A percentile compares a stretch with the other conserved stretches of the same genome.
Conservation (phyloP, 805 yeast species). For the Teunomyces tritomae region DNA sequence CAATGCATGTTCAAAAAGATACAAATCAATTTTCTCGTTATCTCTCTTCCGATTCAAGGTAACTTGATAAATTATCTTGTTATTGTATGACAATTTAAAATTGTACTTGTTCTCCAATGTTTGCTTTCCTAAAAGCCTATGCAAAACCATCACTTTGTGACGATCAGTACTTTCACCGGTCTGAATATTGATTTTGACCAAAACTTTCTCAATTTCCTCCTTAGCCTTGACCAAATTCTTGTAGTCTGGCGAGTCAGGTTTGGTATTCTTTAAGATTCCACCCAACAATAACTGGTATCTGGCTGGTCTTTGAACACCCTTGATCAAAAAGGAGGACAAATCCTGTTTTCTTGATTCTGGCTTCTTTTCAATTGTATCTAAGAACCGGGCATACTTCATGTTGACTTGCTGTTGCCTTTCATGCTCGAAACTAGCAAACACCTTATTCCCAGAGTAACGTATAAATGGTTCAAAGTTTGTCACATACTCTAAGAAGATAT, state of each 20-base stretch:
- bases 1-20: slow-evolving; percentile 83
- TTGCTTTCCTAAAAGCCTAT: slow-evolving; percentile 56
- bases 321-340: slow-evolving; percentile 87
- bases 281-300: slow-evolving; percentile 82
- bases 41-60: slow-evolving; percentile 66
- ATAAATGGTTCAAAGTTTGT: slow-evolving; percentile 91
- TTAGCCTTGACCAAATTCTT: slow-evolving; percentile 69
- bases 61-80: slow-evolving; percentile 78
- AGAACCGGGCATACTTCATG: slow-evolving; percentile 87
- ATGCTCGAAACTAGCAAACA: slow-evolving; percentile 91
- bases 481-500: slow-evolving; percentile 77
- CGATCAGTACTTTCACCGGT: slow-evolving; percentile 94
- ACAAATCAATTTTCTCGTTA: slow-evolving; percentile 79
- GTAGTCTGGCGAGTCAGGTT: slow-evolving; percentile 70
- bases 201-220: slow-evolving; percentile 68
- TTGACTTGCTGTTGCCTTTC: slow-evolving; percentile 91
- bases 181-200: slow-evolving; percentile 77
- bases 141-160: slow-evolving; percentile 79
- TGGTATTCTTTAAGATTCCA: slow-evolving; percentile 80
- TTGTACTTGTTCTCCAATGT: slow-evolving; percentile 83
- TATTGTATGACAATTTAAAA: slow-evolving; percentile 77
- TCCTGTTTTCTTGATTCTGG: slow-evolving; percentile 88
- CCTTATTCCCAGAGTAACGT: slow-evolving; percentile 89
- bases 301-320: slow-evolving; percentile 95
- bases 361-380: slow-evolving; percentile 82